Evolutionary conservation across 2,329 filamentous ascomycete species (phyloP).

Genomic region (Lecanicillium sp.): DNA sequence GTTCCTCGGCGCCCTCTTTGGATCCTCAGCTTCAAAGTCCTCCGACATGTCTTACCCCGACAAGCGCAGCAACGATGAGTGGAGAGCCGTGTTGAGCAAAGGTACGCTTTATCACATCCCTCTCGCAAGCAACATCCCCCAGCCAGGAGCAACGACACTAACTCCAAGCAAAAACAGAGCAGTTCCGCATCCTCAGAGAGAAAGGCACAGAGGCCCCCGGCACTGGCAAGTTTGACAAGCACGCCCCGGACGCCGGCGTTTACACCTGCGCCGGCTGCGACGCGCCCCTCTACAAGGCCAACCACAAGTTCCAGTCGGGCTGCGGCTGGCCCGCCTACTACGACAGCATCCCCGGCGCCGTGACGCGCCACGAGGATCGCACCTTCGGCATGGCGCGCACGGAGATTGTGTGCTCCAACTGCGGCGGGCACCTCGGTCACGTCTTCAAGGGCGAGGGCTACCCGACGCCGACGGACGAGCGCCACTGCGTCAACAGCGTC

Average conservation of each 20-base stretch:
- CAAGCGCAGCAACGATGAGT: constrained; percentile 74
- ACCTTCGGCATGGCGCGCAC: constrained; percentile 77
- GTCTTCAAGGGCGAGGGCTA: constrained; percentile 90
- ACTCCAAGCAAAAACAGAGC: constrained; percentile 52
- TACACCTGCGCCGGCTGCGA: constrained; percentile 86
- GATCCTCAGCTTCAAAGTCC: constrained; percentile 49
- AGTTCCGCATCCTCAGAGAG: constrained; percentile 88
- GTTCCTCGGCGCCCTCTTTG: constrained; percentile 71
- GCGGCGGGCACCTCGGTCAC: constrained; percentile 90
- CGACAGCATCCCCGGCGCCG: constrained; percentile 86
- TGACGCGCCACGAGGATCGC: constrained; percentile 72
- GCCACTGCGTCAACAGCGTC: constrained; percentile 94
- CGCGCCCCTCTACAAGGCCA: constrained; percentile 84
- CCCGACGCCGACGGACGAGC: constrained; percentile 81
- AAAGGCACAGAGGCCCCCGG: constrained; percentile 84
- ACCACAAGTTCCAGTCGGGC: constrained; percentile 91
- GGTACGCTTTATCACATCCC: constrained; percentile 28
- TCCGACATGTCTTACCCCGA: constrained; percentile 71
- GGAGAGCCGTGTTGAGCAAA: constrained; percentile 73
- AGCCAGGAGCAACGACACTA: constrained; percentile 4
- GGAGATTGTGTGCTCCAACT: constrained; percentile 93
- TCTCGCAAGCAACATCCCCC: not conserved
- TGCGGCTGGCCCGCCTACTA: constrained; percentile 99
- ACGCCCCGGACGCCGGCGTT: constrained; percentile 67
- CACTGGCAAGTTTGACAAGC: constrained; percentile 81